phyloP scores from a whole-genome alignment of 1,284 basidiomycete species.

The Sanghuangporus sanghuang region DNA sequence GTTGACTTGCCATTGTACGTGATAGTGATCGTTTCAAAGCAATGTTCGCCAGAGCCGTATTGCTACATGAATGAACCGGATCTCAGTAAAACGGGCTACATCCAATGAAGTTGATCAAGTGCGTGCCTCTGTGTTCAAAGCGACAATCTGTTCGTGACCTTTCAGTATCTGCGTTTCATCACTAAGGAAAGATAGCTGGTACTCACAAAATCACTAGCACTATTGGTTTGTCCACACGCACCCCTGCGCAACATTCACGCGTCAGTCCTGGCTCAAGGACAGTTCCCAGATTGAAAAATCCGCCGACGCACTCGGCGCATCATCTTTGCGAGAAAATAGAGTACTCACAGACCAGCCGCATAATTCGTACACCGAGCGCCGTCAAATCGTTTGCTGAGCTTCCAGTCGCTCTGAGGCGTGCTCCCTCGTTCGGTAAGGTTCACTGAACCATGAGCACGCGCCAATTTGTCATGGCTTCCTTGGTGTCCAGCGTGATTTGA shows the following conservation, averaged over 20 bases:
- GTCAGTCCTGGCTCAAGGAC: not conserved
- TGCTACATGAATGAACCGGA: conserved; percentile 25
- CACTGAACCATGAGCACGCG: not conserved
- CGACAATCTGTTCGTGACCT: conserved; percentile 36
- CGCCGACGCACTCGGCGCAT: not conserved
- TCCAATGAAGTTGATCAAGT: not conserved
- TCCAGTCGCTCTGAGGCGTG: not conserved
- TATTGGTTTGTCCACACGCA: conserved; percentile 32
- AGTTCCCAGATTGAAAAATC: not conserved
- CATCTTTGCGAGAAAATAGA: not conserved
- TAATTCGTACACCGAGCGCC: conserved; percentile 27
- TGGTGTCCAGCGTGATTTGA: conserved; percentile 5
- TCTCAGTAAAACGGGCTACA: not conserved
- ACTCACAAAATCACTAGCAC: conserved; percentile 31
- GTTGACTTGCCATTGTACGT: conserved; percentile 47
- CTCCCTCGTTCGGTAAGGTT: not conserved
- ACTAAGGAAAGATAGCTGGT: not conserved
- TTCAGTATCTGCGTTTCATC: not conserved
- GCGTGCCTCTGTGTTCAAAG: conserved; percentile 34
- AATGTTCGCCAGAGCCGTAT: conserved; percentile 39
- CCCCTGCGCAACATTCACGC: conserved; percentile 24
- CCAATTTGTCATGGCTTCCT: conserved; percentile 1
- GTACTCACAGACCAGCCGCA: conserved; percentile 27
- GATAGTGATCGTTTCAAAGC: conserved; percentile 52
- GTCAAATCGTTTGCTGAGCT: conserved; percentile 5